phyloP scores from a whole-genome alignment of 805 yeast species.

The Vanderwaltozyma verrucispora region DNA sequence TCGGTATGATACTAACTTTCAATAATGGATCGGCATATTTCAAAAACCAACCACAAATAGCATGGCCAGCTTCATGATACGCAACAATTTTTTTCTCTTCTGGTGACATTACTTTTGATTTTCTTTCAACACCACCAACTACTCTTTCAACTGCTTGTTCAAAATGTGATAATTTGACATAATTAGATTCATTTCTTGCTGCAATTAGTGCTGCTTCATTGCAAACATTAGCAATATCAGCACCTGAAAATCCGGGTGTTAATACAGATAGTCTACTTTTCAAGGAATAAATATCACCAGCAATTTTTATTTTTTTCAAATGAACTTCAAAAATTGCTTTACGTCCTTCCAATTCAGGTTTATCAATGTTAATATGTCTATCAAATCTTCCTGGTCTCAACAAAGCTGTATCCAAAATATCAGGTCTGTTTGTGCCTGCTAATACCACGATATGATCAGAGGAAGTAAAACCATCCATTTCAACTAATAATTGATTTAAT shows the following conservation, averaged over 20 bases:
- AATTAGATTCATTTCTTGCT: conserved; percentile 59
- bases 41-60: conserved; percentile 89
- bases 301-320: conserved; percentile 34
- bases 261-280: conserved; percentile 82
- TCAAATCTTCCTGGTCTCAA: conserved; percentile 94
- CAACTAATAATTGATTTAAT: conserved; percentile 82
- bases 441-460: conserved; percentile 85
- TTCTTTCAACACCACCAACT: conserved; percentile 87
- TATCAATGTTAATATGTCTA: conserved; percentile 76
- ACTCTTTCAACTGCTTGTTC: conserved; percentile 92
- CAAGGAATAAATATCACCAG: conserved; percentile 42
- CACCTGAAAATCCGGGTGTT: conserved; percentile 95
- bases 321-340: conserved; percentile 80
- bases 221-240: conserved; percentile 90
- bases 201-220: conserved; percentile 93
- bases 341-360: conserved; percentile 84
- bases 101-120: conserved; percentile 64
- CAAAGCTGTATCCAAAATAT: conserved; percentile 79
- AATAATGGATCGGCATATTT: conserved; percentile 82
- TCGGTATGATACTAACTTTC: conserved; percentile 88
- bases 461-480: conserved; percentile 91
- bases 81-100: conserved; percentile 83
- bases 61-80: conserved; percentile 95
- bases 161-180: conserved; percentile 61
- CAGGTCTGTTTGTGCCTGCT: conserved; percentile 93